These are phyloP conservation scores for Thozetella sp. DNA, from an alignment of 495 filamentous ascomycete species.

Conservation along the genomic window DNA sequence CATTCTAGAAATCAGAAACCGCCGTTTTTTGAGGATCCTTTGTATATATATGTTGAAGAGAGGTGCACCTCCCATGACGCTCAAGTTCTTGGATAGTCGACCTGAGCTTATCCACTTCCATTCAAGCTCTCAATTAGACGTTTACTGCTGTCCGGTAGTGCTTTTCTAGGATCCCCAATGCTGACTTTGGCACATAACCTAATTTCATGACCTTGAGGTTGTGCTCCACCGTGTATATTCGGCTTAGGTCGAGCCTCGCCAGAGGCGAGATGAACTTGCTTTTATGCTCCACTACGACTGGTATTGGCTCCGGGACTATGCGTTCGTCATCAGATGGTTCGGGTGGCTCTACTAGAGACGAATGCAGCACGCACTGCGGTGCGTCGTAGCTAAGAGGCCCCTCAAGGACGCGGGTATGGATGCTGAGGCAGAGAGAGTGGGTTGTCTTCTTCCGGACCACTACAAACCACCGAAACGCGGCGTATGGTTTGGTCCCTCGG, in stretches of 20 bases:
- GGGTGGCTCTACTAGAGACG: slow-evolving; percentile 16
- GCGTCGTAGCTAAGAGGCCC: slow-evolving; percentile 10
- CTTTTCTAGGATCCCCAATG: slow-evolving; percentile 18
- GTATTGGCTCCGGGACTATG: slow-evolving; percentile 21
- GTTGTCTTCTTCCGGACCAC: slow-evolving; percentile 24
- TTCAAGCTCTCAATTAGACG: background rate
- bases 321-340: slow-evolving; percentile 20
- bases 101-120: background rate
- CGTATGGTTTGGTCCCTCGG: slow-evolving; percentile 17
- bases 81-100: background rate
- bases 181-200: slow-evolving; percentile 22
- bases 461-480: slow-evolving; percentile 31
- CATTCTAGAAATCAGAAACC: background rate
- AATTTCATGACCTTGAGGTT: slow-evolving; percentile 27
- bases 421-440: slow-evolving; percentile 32
- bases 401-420: too few relatives aligned
- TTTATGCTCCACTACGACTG: slow-evolving; percentile 27
- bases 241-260: slow-evolving; percentile 28
- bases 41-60: background rate
- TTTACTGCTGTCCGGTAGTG: slow-evolving; percentile 23
- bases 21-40: background rate
- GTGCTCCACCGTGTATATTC: slow-evolving; percentile 34
- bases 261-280: slow-evolving; percentile 27
- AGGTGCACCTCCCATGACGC: background rate
- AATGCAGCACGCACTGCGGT: slow-evolving; percentile 26